A percentile compares a stretch with the other conserved stretches of the same genome.
phyloP scores from a whole-genome alignment of 805 yeast genomes.

The Ogataea methylovora region DNA sequence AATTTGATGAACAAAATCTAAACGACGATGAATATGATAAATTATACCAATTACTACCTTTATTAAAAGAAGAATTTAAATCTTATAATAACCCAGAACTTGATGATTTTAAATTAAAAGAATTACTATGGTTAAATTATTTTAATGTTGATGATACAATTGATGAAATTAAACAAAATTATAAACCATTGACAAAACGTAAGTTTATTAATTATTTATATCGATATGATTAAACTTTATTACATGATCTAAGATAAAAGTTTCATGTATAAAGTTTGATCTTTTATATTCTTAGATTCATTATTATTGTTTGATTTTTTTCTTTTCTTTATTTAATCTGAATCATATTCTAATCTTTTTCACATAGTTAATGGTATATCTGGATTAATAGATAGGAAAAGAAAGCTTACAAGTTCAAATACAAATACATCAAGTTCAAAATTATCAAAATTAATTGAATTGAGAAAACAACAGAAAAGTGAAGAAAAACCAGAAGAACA shows the following conservation, averaged over 20 bases:
- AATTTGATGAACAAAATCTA: slow-evolving; percentile 31
- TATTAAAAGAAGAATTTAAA: slow-evolving; percentile 28
- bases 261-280: too few relatives aligned
- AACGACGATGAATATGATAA: slow-evolving; percentile 36
- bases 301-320: not conserved
- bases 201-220: too few relatives aligned
- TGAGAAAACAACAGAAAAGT: not conserved
- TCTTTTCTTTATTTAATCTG: not conserved
- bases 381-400: too few relatives aligned
- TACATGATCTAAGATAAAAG: too few relatives aligned
- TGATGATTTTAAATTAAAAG: slow-evolving; percentile 45
- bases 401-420: too few relatives aligned
- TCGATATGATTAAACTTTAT: too few relatives aligned
- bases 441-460: not conserved
- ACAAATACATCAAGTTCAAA: not conserved
- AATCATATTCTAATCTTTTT: not conserved
- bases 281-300: not conserved
- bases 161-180: slow-evolving; percentile 33
- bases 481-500: not conserved
- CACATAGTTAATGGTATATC: not conserved
- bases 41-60: slow-evolving; percentile 36
- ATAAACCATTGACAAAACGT: too few relatives aligned
- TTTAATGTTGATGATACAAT: slow-evolving; percentile 46
- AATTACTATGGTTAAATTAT: slow-evolving; percentile 52
- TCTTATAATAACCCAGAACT: slow-evolving; percentile 35